phyloP scores from a whole-genome alignment of 176 grass and related monocot species.

The Aegilops tauschii region DNA sequence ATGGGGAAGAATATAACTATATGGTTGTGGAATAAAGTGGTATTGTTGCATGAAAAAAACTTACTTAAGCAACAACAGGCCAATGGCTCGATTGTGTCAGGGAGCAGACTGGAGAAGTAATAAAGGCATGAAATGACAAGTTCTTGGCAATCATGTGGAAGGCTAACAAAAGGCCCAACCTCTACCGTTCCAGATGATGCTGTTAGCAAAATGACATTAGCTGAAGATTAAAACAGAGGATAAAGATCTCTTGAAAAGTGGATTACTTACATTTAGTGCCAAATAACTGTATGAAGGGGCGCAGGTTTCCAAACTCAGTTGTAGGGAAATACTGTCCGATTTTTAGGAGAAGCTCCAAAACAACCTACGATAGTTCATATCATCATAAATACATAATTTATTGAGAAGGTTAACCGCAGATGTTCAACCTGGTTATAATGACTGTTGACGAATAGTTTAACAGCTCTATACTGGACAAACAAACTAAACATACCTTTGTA shows the following conservation, averaged over 20 bases:
- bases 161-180: constrained; percentile 64
- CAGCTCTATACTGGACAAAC: background rate
- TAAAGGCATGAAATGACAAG: constrained; percentile 79
- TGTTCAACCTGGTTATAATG: background rate
- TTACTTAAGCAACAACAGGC: constrained; percentile 85
- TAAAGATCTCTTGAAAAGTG: background rate
- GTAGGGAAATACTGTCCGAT: constrained; percentile 55
- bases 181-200: constrained; percentile 50
- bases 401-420: constrained; percentile 20
- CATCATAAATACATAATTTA: constrained; percentile 13
- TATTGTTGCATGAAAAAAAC: constrained; percentile 21
- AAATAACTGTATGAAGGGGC: constrained; percentile 60
- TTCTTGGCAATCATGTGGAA: constrained; percentile 65
- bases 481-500: constrained; percentile 51
- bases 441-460: constrained; percentile 3
- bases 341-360: constrained; percentile 67
- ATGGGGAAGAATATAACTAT: background rate
- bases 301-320: constrained; percentile 45
- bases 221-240: background rate
- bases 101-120: constrained; percentile 74
- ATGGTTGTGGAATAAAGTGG: background rate
- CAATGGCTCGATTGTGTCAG: constrained; percentile 61
- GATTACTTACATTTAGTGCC: constrained; percentile 54
- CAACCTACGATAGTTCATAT: constrained; percentile 51
- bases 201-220: constrained; percentile 29